A percentile compares a stretch with the other conserved stretches of the same genome.
Evolutionary conservation across 306 rosid species (phyloP).

Genomic region (Acacia acuminata): DNA sequence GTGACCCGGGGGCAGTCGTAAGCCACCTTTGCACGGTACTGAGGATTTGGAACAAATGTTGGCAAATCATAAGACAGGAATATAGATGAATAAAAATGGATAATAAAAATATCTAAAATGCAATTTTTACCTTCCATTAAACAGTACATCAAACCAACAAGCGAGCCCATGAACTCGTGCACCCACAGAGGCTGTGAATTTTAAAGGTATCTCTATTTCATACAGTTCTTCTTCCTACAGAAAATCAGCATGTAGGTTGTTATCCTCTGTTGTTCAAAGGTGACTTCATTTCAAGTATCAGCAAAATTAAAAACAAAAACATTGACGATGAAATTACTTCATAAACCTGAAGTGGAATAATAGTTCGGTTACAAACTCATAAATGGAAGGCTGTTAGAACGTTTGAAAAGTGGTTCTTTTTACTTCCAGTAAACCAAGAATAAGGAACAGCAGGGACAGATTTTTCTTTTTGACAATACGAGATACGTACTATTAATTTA

Average conservation of each 20-base stretch:
- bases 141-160: conserved; percentile 96
- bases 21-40: conserved; percentile 98
- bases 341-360: not conserved
- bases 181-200: conserved; percentile 76
- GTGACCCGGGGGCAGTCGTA: conserved; percentile 93
- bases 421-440: conserved; percentile 11
- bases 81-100: conserved; percentile 9
- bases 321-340: not conserved
- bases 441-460: not conserved
- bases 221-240: conserved; percentile 84
- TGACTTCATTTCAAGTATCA: conserved; percentile 16
- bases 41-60: conserved; percentile 29
- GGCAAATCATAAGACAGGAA: conserved; percentile 12
- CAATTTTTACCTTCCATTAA: conserved; percentile 77
- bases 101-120: conserved; percentile 13
- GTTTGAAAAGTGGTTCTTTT: not conserved
- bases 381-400: not conserved
- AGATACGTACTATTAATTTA: not conserved
- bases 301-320: not conserved
- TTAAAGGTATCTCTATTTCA: conserved; percentile 87
- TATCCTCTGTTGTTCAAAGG: not conserved
- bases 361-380: conserved; percentile 14
- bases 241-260: conserved; percentile 6
- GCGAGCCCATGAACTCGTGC: conserved; percentile 97
- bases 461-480: not conserved